Base-by-base conservation (phyloP, 2,329 filamentous ascomycete genomes). In the Colletotrichum nymphaeae region DNA sequence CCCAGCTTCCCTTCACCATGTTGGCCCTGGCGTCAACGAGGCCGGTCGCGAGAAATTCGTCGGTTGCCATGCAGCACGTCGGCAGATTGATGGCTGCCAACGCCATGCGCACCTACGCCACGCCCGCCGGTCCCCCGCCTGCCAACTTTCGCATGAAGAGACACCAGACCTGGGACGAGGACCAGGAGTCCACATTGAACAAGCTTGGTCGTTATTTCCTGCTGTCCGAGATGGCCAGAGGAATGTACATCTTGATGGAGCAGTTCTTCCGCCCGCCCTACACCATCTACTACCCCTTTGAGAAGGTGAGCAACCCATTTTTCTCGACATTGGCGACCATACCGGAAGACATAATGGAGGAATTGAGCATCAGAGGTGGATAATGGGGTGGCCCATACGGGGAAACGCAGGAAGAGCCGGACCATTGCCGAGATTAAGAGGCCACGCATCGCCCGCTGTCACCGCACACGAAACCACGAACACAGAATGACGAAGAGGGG, bases 201-300 rank as follows among this genome's bases (percentile, higher is more conserved):
- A 93, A 93, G 83, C 89, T 95, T 76, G 95, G 94, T 78, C 97
- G 95, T 83, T 98, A 95, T 88, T 99, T 99, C 86, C 90, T 99
- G 82, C 87, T 98, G 88, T 92, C 94, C 67, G 97, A 99, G 89
- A 97, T 98, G 93, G 90, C 94, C 83, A 92, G 97, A 81, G 97
- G 97, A 84, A 98, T 99, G 97, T 99, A 98, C 82, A 92, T 99
- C 78, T 91, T 97, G 84, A 83, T 99, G 82, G 97, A 99, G 90
- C 96, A 99, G 88, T 99, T 93, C 90, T 98, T 99, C 89, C 90
- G 97, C 84, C 95, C 96, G 86, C 95, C 97, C 94, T 98, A 90
- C 89, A 99, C 97, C 63, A 99, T 99, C 81, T 98, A 92, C 88
- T 99, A 99, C 82, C 97, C 97, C 56, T 99, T 98, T 85, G 97